Conservation (phyloP, 1,284 basidiomycete genomes). For the Sporisorium reilianum region DNA sequence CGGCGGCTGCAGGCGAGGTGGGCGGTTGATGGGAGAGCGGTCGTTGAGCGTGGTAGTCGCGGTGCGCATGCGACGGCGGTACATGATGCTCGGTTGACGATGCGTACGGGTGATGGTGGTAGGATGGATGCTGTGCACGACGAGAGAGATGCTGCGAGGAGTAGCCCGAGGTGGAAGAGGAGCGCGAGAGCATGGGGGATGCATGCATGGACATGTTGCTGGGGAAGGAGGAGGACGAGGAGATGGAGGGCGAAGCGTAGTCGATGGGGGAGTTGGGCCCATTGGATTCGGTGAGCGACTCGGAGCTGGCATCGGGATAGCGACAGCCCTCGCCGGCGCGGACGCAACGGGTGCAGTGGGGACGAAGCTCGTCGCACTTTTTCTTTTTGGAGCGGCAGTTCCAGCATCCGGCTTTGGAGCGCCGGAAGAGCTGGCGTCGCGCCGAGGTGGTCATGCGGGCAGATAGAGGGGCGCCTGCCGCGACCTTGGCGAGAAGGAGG, state of each 20-base stretch:
- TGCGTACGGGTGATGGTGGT: slow-evolving; percentile 37
- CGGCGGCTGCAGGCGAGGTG: slow-evolving; percentile 7
- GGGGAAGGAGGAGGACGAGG: slow-evolving; percentile 31
- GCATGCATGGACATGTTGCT: slow-evolving; percentile 25
- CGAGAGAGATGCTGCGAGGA: slow-evolving; percentile 23
- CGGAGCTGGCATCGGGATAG: slow-evolving; percentile 41
- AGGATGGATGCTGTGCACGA: slow-evolving; percentile 17
- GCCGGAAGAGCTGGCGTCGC: slow-evolving; percentile 47
- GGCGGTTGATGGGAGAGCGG: slow-evolving; percentile 11
- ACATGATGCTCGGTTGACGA: slow-evolving; percentile 13
- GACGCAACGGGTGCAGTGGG: slow-evolving; percentile 45
- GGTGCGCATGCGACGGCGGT: slow-evolving; percentile 17
- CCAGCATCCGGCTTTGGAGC: slow-evolving; percentile 52
- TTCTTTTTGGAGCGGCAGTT: slow-evolving; percentile 55
- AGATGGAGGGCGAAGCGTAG: slow-evolving; percentile 28
- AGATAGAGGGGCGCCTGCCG: slow-evolving; percentile 32
- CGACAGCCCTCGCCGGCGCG: slow-evolving; percentile 42
- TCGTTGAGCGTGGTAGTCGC: slow-evolving; percentile 27
- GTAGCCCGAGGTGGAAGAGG: slow-evolving; percentile 32
- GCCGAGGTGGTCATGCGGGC: slow-evolving; percentile 47
- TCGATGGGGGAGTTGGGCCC: slow-evolving; percentile 16
- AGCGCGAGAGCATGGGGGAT: slow-evolving; percentile 38
- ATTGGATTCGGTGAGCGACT: slow-evolving; percentile 20
- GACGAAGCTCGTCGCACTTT: slow-evolving; percentile 51
- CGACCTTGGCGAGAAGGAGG: slow-evolving; percentile 27